These are phyloP conservation scores for Populus davidiana DNA, from an alignment of 345 rosid genomes.

Conservation along the genomic window DNA sequence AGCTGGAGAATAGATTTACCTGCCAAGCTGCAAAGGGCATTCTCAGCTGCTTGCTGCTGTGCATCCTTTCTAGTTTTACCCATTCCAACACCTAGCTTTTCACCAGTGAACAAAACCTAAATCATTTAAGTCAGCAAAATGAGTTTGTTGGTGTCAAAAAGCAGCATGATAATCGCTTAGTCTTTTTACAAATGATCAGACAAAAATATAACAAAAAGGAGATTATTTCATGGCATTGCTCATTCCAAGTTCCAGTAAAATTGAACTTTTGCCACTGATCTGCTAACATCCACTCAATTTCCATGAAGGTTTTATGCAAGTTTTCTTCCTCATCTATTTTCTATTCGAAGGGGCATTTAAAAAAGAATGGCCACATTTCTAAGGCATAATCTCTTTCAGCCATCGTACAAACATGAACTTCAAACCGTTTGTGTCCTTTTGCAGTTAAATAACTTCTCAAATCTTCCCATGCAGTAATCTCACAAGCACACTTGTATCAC, in stretches of 20 bases:
- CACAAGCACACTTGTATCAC: constrained; percentile 99
- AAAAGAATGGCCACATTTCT: constrained; percentile 48
- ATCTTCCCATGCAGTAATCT: constrained; percentile 98
- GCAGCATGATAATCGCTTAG: neutral
- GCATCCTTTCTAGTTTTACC: constrained; percentile 96
- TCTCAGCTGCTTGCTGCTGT: constrained; percentile 93
- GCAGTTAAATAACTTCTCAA: constrained; percentile 89
- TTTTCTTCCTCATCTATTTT: neutral
- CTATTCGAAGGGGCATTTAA: neutral
- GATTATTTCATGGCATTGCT: neutral
- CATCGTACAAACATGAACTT: constrained; percentile 99
- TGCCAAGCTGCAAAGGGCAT: constrained; percentile 82
- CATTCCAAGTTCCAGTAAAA: neutral
- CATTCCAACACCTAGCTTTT: constrained; percentile 96
- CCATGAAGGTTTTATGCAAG: neutral
- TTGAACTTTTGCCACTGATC: neutral
- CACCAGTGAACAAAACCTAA: constrained; percentile 86
- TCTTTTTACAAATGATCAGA: neutral
- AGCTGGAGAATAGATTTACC: constrained; percentile 37
- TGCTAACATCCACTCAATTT: neutral
- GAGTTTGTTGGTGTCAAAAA: neutral
- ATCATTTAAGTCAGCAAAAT: constrained; percentile 14
- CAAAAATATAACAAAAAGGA: neutral
- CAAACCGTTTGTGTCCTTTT: constrained; percentile 90
- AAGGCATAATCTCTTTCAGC: constrained; percentile 99